Percentiles rank a stretch among this genome's conserved stretches.
Conservation (phyloP, 306 rosid genomes). For the Glycyrrhiza uralensis region DNA sequence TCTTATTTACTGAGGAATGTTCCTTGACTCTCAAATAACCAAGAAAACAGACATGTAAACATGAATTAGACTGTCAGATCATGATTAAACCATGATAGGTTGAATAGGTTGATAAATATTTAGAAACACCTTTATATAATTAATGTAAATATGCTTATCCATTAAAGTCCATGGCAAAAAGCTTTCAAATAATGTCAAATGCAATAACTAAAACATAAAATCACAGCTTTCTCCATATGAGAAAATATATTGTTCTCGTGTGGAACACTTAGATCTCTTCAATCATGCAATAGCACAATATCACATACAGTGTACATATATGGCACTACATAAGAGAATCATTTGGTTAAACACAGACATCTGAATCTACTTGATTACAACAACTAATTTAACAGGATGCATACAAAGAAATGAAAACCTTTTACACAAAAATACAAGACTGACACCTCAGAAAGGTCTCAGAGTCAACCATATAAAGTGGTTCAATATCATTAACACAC, state of each 20-base stretch:
- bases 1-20: not conserved
- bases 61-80: not conserved
- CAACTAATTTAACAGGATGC: not conserved
- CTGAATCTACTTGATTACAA: not conserved
- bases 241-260: not conserved
- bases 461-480: not conserved
- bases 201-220: not conserved
- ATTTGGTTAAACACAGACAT: not conserved
- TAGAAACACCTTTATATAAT: not conserved
- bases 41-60: not conserved
- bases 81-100: not conserved
- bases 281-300: not conserved
- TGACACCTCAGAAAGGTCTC: not conserved
- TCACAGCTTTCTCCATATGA: not conserved
- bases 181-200: not conserved
- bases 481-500: not conserved
- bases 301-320: not conserved
- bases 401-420: not conserved
- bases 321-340: not conserved
- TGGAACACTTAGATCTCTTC: not conserved
- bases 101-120: not conserved
- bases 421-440: not conserved
- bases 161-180: not conserved
- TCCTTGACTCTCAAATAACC: not conserved
- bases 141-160: not conserved